Percentiles rank a stretch among this genome's conserved stretches.
Conservation (phyloP, 768 basidiomycete species). For the Auricularia sp. region DNA sequence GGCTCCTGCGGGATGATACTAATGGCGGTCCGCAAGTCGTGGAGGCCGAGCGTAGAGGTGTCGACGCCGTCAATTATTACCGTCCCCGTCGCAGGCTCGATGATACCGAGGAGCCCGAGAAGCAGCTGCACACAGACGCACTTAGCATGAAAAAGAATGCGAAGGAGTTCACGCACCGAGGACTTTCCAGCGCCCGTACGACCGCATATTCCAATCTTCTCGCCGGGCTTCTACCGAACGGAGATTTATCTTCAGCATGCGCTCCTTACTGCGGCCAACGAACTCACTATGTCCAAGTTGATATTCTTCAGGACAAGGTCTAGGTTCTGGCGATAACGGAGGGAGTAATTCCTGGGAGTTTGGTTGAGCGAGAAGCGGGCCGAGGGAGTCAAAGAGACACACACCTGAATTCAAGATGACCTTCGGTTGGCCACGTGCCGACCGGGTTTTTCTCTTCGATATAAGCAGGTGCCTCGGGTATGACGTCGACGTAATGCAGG, state of each 20-base stretch:
- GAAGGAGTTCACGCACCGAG: conserved; percentile 34
- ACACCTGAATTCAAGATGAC: conserved; percentile 63
- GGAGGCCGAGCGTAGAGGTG: conserved; percentile 63
- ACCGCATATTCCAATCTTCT: conserved; percentile 84
- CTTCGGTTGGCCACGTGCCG: conserved; percentile 60
- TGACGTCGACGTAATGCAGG: conserved; percentile 64
- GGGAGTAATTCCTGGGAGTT: conserved; percentile 49
- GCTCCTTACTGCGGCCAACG: conserved; percentile 8
- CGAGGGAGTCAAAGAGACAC: conserved; percentile 14
- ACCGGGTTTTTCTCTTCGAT: conserved; percentile 46
- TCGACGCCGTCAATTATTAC: conserved; percentile 70
- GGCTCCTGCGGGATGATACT: conserved; percentile 60
- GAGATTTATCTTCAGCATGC: not conserved
- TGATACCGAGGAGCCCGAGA: conserved; percentile 65
- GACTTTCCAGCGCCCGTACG: conserved; percentile 72
- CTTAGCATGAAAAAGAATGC: no score
- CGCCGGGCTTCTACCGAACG: conserved; percentile 44
- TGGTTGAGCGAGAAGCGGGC: not conserved
- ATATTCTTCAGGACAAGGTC: conserved; percentile 71
- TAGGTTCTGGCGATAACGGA: conserved; percentile 69
- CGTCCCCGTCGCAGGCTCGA: conserved; percentile 57
- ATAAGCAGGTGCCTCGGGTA: conserved; percentile 65
- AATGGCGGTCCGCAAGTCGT: conserved; percentile 64
- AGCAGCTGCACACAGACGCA: conserved; percentile 32
- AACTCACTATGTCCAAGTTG: conserved; percentile 49